These are phyloP conservation scores for Septoria petroselini DNA, from an alignment of 2,329 filamentous ascomycete species.

Conservation along the genomic window DNA sequence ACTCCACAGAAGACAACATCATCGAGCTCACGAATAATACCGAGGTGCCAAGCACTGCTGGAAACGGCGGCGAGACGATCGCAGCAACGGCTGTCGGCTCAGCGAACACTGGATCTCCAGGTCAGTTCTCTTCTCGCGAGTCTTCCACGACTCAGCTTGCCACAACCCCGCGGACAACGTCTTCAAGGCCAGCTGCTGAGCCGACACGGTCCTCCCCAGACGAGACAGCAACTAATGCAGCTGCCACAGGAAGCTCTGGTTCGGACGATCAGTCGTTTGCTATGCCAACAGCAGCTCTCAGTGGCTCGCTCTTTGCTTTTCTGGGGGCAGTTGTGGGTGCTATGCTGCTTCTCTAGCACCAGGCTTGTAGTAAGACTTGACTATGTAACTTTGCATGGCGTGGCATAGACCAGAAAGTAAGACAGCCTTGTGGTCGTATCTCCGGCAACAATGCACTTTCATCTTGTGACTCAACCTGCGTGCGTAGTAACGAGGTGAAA, in stretches of 20 bases:
- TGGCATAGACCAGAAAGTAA: no score
- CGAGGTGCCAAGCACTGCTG: constrained; percentile 5
- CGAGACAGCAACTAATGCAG: background rate
- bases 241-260: constrained; percentile 1
- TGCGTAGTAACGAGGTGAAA: no score
- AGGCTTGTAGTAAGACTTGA: no score
- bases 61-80: constrained; percentile 12
- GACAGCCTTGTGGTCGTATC: no score
- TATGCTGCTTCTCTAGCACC: constrained; percentile 7
- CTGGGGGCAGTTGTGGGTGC: background rate
- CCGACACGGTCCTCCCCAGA: background rate
- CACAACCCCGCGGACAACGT: background rate
- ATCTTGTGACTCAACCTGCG: no score
- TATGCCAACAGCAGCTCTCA: background rate
- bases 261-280: constrained; percentile 1
- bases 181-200: background rate
- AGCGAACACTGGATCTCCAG: constrained; percentile 7
- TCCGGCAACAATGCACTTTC: no score
- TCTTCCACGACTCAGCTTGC: background rate
- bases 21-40: constrained; percentile 49
- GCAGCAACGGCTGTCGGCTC: constrained; percentile 9
- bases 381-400: no score
- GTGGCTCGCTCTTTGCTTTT: constrained; percentile 5
- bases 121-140: constrained; percentile 3
- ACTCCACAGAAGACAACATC: constrained; percentile 51